phyloP scores from a whole-genome alignment of 2,329 filamentous ascomycete genomes.

The Arthrobotrys entomopaga region DNA sequence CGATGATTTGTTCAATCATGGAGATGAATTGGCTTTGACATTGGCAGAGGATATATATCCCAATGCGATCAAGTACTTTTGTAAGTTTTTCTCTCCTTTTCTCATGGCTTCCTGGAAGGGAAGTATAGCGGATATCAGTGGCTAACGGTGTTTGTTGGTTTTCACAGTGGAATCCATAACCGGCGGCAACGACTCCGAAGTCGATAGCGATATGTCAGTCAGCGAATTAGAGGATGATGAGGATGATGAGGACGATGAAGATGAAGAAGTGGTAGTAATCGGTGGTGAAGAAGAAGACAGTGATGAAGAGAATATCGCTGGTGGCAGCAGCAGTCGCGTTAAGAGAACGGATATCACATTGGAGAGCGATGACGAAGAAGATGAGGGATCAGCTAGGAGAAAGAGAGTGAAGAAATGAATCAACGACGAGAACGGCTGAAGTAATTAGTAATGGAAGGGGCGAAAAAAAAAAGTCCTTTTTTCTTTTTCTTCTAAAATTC shows the following conservation, averaged over 20 bases:
- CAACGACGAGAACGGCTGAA: no score
- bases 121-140: not conserved
- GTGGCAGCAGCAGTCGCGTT: slow-evolving; percentile 57
- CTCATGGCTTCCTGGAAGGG: not conserved
- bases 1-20: slow-evolving; percentile 86
- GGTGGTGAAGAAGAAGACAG: slow-evolving; percentile 66
- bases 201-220: slow-evolving; percentile 70
- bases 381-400: slow-evolving; percentile 28
- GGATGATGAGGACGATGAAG: slow-evolving; percentile 61
- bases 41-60: slow-evolving; percentile 91
- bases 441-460: not conserved
- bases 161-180: slow-evolving; percentile 75
- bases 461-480: not conserved
- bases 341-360: slow-evolving; percentile 54
- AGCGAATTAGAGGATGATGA: slow-evolving; percentile 65
- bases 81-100: slow-evolving; percentile 67
- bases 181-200: slow-evolving; percentile 68
- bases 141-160: not conserved
- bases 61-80: slow-evolving; percentile 88
- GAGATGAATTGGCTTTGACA: slow-evolving; percentile 81
- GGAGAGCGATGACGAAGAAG: slow-evolving; percentile 39
- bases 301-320: slow-evolving; percentile 62
- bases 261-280: slow-evolving; percentile 60
- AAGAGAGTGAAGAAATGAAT: slow-evolving; percentile 52
- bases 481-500: no score